These are phyloP conservation scores for Alternaria viburni DNA, from an alignment of 2,329 filamentous ascomycete genomes.

Conservation along the genomic window DNA sequence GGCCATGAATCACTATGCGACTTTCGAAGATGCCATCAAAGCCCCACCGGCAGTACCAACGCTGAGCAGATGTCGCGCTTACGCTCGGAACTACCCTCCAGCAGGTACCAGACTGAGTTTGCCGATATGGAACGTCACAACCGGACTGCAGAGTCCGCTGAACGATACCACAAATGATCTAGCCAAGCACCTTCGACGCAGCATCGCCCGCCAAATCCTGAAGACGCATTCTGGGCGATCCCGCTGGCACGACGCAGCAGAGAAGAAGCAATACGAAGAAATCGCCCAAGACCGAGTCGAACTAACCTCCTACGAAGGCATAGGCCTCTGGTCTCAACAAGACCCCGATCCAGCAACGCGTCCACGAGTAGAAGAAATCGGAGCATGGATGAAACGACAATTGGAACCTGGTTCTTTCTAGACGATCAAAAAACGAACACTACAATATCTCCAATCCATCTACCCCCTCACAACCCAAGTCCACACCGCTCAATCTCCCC, in stretches of 20 bases:
- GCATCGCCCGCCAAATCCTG: conserved; percentile 44
- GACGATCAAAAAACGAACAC: not conserved
- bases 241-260: conserved; percentile 29
- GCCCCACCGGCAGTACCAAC: conserved; percentile 23
- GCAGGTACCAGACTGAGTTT: conserved; percentile 47
- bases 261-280: conserved; percentile 39
- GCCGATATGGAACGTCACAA: conserved; percentile 50
- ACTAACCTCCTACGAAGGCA: conserved; percentile 17
- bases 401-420: conserved; percentile 13
- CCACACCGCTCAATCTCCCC: not conserved
- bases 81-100: conserved; percentile 53
- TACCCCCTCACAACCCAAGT: not conserved
- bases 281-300: conserved; percentile 29
- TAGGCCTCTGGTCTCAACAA: conserved; percentile 36
- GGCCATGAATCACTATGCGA: conserved; percentile 36
- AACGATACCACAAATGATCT: conserved; percentile 52
- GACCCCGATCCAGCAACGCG: conserved; percentile 9
- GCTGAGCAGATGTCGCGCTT: conserved; percentile 38
- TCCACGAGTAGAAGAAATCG: conserved; percentile 23
- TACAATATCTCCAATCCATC: not conserved
- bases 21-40: conserved; percentile 18
- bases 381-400: conserved; percentile 37
- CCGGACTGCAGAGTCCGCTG: conserved; percentile 48
- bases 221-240: conserved; percentile 31
- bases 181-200: conserved; percentile 47